Base-by-base conservation (phyloP, 2,329 filamentous ascomycete species). In the Lachnellula cervina region DNA sequence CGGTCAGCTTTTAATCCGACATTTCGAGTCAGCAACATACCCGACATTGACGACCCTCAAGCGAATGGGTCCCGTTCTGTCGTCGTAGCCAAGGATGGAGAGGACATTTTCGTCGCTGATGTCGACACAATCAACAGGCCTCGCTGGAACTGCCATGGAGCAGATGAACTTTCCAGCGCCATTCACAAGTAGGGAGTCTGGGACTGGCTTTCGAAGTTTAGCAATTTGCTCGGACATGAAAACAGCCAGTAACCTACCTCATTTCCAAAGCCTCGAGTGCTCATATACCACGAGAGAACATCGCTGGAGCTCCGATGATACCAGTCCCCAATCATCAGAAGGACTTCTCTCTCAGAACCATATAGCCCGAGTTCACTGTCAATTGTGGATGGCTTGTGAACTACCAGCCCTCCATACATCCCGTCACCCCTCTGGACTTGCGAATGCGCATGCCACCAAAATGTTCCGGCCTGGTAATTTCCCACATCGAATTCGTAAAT, bases 321-420 rank as follows among this genome's bases (percentile, higher is more conserved):
- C 76, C 76, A 78, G 60, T 79, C 77, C 6, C 76, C 76, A 38
- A 78, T 66, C 14, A 79, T 63, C n/a, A 80, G 64, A 13, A 79
- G 59, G 9, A 74, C 49, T 44, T 79, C 77, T 40, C 72, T 68
- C 3, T 73, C 65, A 53, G 72, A 73, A 1, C 52, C 48, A 54
- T 65, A 66, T 3, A 11, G 4, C 0, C 25, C 28, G 44, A 49
- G 60, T 6, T 56, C 49, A 5, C 60, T 50, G n/a, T 61, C 51
- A 7, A 60, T 54, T 2, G 46, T 62, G 8, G 56, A 55, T 11
- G 67, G 59, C 5, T 70, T 59, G 63, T 79, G 76, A n/a, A 79
- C 69, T 6, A 78, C 66, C 7, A 79, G 56, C 2, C 75, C 76
- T 14, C 77, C 77, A 55, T 75, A 78, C 13, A 79, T 63, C 0